Percentiles rank a stretch among this genome's conserved stretches.
These are phyloP conservation scores for Telfairia occidentalis DNA, from an alignment of 331 rosid genomes.

Conservation along the genomic window DNA sequence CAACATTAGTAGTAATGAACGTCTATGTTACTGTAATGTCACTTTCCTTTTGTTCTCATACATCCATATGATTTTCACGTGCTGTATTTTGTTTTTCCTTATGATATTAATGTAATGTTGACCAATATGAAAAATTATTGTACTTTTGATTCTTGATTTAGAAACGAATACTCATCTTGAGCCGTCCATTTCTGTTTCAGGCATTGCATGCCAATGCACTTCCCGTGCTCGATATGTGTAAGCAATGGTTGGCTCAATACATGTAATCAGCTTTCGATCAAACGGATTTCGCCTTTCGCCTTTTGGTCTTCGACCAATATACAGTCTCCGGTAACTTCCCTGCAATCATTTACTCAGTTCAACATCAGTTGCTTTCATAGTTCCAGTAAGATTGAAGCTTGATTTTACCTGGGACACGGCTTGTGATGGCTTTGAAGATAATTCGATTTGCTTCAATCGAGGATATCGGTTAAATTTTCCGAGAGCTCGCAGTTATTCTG, in stretches of 20 bases:
- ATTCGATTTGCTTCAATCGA: neutral
- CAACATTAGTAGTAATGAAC: neutral
- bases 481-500: neutral
- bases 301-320: constrained; percentile 13
- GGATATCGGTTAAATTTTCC: neutral
- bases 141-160: neutral
- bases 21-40: neutral
- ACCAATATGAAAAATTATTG: neutral
- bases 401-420: neutral
- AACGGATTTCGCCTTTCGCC: constrained; percentile 7
- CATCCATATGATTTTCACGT: neutral
- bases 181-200: constrained; percentile 36
- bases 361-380: neutral
- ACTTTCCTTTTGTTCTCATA: neutral
- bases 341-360: neutral
- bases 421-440: neutral
- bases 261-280: constrained; percentile 42
- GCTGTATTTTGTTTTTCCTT: neutral
- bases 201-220: constrained; percentile 97
- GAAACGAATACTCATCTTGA: constrained; percentile 13
- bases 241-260: constrained; percentile 96
- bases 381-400: neutral
- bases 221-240: constrained; percentile 97
- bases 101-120: neutral
- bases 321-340: constrained; percentile 8